A percentile compares a stretch with the other conserved stretches of the same genome.
These are phyloP conservation scores for Phoma sp. DNA, from an alignment of 2,329 filamentous ascomycete genomes.

Conservation along the genomic window DNA sequence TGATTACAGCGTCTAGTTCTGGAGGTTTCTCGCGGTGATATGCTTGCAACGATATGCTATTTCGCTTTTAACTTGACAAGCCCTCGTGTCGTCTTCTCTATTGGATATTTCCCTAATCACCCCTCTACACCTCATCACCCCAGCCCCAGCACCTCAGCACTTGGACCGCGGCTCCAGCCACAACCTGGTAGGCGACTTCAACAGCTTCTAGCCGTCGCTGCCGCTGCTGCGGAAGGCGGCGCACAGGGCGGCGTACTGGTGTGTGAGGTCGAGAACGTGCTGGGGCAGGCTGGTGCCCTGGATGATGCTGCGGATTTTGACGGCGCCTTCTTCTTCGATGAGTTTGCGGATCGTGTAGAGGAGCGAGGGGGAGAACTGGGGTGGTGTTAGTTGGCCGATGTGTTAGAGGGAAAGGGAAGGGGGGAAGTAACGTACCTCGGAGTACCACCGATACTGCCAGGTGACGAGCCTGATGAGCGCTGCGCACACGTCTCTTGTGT, in stretches of 20 bases:
- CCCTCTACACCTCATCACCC: not conserved
- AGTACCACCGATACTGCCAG: slow-evolving; percentile 99
- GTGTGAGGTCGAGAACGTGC: slow-evolving; percentile 89
- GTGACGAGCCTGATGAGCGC: slow-evolving; percentile 91
- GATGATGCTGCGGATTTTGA: slow-evolving; percentile 96
- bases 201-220: slow-evolving; percentile 73
- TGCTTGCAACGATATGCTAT: too few relatives aligned
- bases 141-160: not conserved
- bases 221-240: slow-evolving; percentile 94
- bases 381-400: slow-evolving; percentile 1
- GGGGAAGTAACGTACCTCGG: slow-evolving; percentile 66
- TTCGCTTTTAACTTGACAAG: too few relatives aligned
- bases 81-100: too few relatives aligned
- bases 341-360: slow-evolving; percentile 86
- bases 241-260: slow-evolving; percentile 94
- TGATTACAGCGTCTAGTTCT: too few relatives aligned
- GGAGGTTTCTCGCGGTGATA: too few relatives aligned
- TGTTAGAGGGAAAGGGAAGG: not conserved
- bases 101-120: too few relatives aligned
- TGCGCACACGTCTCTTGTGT: slow-evolving; percentile 79
- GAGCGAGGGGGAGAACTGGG: slow-evolving; percentile 85
- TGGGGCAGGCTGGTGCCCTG: slow-evolving; percentile 95
- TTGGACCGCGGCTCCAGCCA: not conserved
- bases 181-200: not conserved
- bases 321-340: slow-evolving; percentile 96